A percentile compares a stretch with the other conserved stretches of the same genome.
phyloP scores from a whole-genome alignment of 108 stramenopile genomes.

The Stephanodiscus minutulus region DNA sequence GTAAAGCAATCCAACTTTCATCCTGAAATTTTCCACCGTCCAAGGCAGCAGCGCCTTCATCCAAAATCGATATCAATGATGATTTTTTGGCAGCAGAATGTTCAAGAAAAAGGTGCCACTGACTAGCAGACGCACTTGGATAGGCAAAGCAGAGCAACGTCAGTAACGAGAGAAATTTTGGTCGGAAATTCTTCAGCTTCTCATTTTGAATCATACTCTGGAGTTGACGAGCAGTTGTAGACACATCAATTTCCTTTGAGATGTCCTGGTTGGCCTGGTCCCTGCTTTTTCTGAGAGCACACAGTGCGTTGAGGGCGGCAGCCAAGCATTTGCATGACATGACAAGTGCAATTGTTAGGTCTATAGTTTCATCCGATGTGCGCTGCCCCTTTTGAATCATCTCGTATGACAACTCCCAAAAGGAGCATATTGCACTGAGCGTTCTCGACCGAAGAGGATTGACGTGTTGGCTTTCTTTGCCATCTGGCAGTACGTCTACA shows the following conservation, averaged over 20 bases:
- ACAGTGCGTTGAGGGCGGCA: constrained; percentile 29
- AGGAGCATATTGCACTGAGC: constrained; percentile 32
- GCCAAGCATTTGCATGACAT: constrained; percentile 31
- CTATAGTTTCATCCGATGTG: neutral
- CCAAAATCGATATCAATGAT: constrained; percentile 29
- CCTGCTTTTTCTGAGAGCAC: constrained; percentile 33
- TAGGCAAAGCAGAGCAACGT: constrained; percentile 33
- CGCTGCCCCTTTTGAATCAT: constrained; percentile 13
- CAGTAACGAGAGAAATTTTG: constrained; percentile 24
- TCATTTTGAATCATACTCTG: constrained; percentile 32
- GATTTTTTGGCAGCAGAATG: constrained; percentile 18
- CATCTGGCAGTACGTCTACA: constrained; percentile 51
- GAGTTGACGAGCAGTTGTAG: constrained; percentile 29
- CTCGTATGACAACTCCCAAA: constrained; percentile 39
- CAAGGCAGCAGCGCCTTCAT: constrained; percentile 24
- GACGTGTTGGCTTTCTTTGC: constrained; percentile 46
- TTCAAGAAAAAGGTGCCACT: constrained; percentile 55
- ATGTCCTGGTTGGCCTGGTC: neutral
- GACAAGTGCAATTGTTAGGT: neutral
- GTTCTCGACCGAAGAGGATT: constrained; percentile 63
- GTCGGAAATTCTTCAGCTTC: constrained; percentile 4
- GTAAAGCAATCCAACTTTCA: constrained; percentile 21
- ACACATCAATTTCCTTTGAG: constrained; percentile 32
- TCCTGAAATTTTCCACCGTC: neutral
- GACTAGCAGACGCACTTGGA: constrained; percentile 36